These are phyloP conservation scores for Saccharum spontaneum DNA, from an alignment of 176 grass and related monocot genomes.

Conservation along the genomic window DNA sequence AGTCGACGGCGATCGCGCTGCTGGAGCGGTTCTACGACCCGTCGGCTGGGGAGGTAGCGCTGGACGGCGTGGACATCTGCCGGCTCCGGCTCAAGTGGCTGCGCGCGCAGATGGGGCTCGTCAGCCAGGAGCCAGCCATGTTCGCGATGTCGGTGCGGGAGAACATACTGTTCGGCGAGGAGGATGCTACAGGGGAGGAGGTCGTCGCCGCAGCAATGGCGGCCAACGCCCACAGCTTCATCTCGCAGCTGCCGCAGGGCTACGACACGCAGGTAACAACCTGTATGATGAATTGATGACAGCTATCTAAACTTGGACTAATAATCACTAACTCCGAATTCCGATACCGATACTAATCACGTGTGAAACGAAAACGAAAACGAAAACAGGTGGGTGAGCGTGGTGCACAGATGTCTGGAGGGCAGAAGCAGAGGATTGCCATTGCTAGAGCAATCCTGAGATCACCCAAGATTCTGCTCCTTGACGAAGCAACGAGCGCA, in stretches of 20 bases:
- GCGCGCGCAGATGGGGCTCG: conserved; percentile 59
- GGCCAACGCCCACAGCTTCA: conserved; percentile 89
- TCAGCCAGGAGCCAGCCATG: conserved; percentile 11
- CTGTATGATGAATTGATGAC: too few relatives aligned
- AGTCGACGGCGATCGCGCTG: conserved; percentile 85
- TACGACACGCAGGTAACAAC: conserved; percentile 69
- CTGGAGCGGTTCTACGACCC: conserved; percentile 89
- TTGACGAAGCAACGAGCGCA: conserved; percentile 88
- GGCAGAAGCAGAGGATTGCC: conserved; percentile 91
- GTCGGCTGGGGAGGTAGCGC: conserved; percentile 45
- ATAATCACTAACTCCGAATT: not conserved
- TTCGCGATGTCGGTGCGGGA: conserved; percentile 58
- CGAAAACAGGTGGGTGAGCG: conserved; percentile 67
- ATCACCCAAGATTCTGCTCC: conserved; percentile 86
- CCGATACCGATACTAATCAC: not conserved
- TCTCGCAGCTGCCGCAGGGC: conserved; percentile 74
- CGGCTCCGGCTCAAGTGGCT: conserved; percentile 81
- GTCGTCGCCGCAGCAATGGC: conserved; percentile 59
- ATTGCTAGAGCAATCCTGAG: conserved; percentile 84
- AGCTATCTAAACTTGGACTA: not conserved
- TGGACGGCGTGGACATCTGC: conserved; percentile 74
- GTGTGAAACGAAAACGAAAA: not conserved
- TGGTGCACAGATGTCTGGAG: conserved; percentile 89
- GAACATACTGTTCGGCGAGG: conserved; percentile 89
- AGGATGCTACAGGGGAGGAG: conserved; percentile 74